Evolutionary conservation across 2,329 filamentous ascomycete genomes (phyloP).

Genomic region (Hymenoscyphus scutula): DNA sequence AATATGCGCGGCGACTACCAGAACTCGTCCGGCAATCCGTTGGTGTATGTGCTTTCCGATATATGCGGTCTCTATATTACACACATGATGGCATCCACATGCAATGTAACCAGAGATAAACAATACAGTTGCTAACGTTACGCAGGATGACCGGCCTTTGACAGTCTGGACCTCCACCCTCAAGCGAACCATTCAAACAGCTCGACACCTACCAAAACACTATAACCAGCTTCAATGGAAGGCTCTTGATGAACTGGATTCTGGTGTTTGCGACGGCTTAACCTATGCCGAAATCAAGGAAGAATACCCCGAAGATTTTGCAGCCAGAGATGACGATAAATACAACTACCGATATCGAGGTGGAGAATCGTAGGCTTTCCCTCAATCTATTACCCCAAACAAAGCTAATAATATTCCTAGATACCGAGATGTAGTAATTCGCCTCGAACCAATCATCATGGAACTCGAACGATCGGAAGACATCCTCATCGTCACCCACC

Average conservation of each 20-base stretch:
- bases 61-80: neutral
- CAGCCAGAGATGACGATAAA: constrained; percentile 94
- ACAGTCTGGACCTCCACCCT: constrained; percentile 76
- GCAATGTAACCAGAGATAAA: neutral
- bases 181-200: constrained; percentile 86
- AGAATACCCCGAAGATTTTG: constrained; percentile 89
- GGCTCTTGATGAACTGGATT: constrained; percentile 94
- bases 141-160: constrained; percentile 54
- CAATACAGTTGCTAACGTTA: constrained; percentile 5
- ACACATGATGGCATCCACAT: neutral
- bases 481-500: constrained; percentile 96
- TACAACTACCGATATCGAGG: constrained; percentile 99
- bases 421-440: constrained; percentile 94
- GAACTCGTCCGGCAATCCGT: constrained; percentile 82
- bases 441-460: constrained; percentile 99
- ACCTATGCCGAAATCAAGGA: constrained; percentile 87
- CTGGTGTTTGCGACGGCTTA: constrained; percentile 92
- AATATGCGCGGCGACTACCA: constrained; percentile 82
- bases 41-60: constrained; percentile 57
- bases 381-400: neutral
- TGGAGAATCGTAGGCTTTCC: constrained; percentile 66
- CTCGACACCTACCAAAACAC: constrained; percentile 72
- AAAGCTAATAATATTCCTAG: constrained; percentile 18
- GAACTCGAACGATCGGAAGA: constrained; percentile 95
- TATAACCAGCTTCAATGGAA: constrained; percentile 99